Conservation (phyloP, 2,329 filamentous ascomycete genomes). For the Macrophomina tecta region DNA sequence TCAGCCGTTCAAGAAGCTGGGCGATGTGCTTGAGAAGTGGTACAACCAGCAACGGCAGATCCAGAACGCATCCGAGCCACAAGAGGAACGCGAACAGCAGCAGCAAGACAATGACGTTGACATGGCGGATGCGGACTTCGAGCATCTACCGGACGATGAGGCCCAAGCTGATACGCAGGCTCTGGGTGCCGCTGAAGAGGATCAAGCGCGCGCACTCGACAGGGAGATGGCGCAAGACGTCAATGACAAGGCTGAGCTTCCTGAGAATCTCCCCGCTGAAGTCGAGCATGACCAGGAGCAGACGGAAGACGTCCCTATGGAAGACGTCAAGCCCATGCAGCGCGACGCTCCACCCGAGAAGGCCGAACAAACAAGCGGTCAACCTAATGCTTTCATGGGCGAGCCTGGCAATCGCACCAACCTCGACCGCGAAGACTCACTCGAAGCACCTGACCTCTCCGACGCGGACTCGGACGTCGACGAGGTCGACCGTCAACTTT, state of each 20-base stretch:
- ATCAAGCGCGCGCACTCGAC: conserved; percentile 84
- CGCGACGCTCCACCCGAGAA: conserved; percentile 33
- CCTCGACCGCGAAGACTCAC: conserved; percentile 42
- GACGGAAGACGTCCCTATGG: conserved; percentile 53
- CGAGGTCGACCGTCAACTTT: conserved; percentile 63
- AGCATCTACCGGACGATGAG: conserved; percentile 87
- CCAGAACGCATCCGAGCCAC: conserved; percentile 50
- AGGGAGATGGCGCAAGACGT: conserved; percentile 86
- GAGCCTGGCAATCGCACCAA: conserved; percentile 47
- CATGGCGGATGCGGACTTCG: conserved; percentile 82
- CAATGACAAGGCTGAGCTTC: conserved; percentile 54
- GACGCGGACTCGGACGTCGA: conserved; percentile 48
- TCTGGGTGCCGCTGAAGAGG: conserved; percentile 83
- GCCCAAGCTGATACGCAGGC: conserved; percentile 87
- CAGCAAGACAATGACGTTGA: conserved; percentile 65
- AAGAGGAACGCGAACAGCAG: conserved; percentile 55
- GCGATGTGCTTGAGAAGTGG: conserved; percentile 91
- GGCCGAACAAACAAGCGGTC: conserved; percentile 37
- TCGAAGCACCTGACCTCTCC: conserved; percentile 43
- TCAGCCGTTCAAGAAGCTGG: conserved; percentile 91
- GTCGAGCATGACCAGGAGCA: conserved; percentile 32
- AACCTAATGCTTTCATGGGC: conserved; percentile 53
- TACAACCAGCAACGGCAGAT: conserved; percentile 89
- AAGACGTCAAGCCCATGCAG: conserved; percentile 48
- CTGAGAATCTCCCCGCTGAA: conserved; percentile 42